phyloP scores from a whole-genome alignment of 306 rosid species.

The Elaeagnus macrophylla region DNA sequence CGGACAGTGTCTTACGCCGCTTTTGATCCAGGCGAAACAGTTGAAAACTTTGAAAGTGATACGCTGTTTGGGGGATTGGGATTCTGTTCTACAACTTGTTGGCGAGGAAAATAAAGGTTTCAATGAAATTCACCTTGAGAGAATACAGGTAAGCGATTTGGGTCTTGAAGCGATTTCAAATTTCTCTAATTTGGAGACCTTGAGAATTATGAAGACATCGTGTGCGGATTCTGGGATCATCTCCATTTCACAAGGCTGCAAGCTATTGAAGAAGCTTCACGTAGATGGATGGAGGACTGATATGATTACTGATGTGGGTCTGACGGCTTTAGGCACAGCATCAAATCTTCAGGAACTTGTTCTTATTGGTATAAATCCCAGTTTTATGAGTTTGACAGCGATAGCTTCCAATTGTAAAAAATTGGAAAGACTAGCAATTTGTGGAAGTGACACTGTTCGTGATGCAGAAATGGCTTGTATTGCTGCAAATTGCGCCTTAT shows the following conservation, averaged over 20 bases:
- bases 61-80: conserved; percentile 79
- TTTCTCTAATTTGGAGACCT: conserved; percentile 44
- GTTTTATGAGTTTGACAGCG: conserved; percentile 34
- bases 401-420: conserved; percentile 58
- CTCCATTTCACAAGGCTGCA: conserved; percentile 52
- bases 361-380: conserved; percentile 63
- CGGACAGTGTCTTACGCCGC: conserved; percentile 59
- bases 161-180: conserved; percentile 57
- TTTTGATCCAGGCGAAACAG: conserved; percentile 47
- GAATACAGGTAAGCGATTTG: conserved; percentile 64
- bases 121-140: conserved; percentile 64
- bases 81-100: conserved; percentile 35
- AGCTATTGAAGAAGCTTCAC: conserved; percentile 62
- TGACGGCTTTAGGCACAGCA: conserved; percentile 49
- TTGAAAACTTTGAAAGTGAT: conserved; percentile 54
- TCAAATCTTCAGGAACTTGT: conserved; percentile 73
- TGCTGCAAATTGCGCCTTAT: conserved; percentile 53
- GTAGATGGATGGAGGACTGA: conserved; percentile 82
- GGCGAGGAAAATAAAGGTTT: conserved; percentile 33
- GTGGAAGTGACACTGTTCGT: conserved; percentile 64
- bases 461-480: conserved; percentile 69
- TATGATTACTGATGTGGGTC: conserved; percentile 65
- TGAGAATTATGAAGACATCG: conserved; percentile 55
- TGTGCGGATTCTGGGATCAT: conserved; percentile 57
- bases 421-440: conserved; percentile 67